These are phyloP conservation scores for Mycena kentingensis DNA, from an alignment of 768 basidiomycete genomes.

Conservation along the genomic window DNA sequence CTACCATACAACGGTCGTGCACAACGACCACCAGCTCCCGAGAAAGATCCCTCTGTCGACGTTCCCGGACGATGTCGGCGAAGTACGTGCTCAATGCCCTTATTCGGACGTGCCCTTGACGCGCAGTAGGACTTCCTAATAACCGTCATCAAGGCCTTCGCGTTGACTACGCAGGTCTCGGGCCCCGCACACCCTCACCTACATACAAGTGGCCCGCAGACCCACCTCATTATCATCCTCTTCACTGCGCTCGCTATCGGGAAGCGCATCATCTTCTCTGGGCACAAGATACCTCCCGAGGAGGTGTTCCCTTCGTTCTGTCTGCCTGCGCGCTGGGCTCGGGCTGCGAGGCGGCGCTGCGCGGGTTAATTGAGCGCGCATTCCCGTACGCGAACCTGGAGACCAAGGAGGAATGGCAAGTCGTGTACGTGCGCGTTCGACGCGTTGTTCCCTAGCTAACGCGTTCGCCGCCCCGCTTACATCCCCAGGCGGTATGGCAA, in stretches of 20 bases:
- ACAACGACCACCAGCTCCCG: conserved; percentile 81
- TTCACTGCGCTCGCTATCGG: conserved; percentile 95
- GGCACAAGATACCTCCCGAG: conserved; percentile 85
- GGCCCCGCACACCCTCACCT: conserved; percentile 89
- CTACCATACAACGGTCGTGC: conserved; percentile 82
- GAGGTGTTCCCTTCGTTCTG: conserved; percentile 90
- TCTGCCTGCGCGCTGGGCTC: conserved; percentile 93
- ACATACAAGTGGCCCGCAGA: conserved; percentile 88
- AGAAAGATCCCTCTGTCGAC: conserved; percentile 91
- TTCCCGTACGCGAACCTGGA: conserved; percentile 94
- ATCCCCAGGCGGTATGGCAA: conserved; percentile 84
- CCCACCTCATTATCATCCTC: conserved; percentile 91
- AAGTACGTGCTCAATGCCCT: conserved; percentile 54
- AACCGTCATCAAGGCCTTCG: conserved; percentile 43
- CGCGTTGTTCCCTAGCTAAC: not conserved
- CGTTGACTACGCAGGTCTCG: conserved; percentile 38
- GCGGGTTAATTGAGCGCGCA: conserved; percentile 87
- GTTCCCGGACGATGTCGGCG: conserved; percentile 99
- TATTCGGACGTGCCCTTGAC: conserved; percentile 52
- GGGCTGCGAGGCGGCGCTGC: conserved; percentile 80
- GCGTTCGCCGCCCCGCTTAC: conserved; percentile 69
- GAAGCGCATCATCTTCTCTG: conserved; percentile 95
- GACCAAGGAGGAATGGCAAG: conserved; percentile 87
- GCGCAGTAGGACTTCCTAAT: conserved; percentile 53
- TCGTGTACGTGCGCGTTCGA: conserved; percentile 58